Conservation (phyloP, 345 rosid genomes). For the Citrus reticulata region DNA sequence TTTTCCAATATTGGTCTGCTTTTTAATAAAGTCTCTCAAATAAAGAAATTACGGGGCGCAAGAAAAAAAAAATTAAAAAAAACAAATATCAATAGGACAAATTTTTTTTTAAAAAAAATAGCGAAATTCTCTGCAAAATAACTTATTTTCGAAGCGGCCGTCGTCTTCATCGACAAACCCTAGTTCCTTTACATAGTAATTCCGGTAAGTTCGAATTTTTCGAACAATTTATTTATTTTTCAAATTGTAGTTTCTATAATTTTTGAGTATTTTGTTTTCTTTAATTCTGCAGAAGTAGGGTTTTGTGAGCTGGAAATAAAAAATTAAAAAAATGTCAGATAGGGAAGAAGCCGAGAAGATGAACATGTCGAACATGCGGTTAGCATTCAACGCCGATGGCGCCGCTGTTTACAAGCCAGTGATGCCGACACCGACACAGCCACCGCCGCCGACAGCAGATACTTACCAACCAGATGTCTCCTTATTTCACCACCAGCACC, state of each 20-base stretch:
- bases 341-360: constrained; percentile 1
- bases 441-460: background rate
- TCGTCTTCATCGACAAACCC: constrained; percentile 10
- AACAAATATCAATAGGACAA: background rate
- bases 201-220: background rate
- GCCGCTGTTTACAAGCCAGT: constrained; percentile 17
- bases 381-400: constrained; percentile 12
- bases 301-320: background rate
- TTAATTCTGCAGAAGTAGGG: constrained; percentile 3
- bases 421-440: constrained; percentile 2
- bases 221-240: background rate
- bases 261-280: background rate
- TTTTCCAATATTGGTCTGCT: background rate
- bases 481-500: background rate
- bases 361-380: constrained; percentile 13
- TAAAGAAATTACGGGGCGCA: background rate
- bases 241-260: background rate
- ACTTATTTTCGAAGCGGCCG: constrained; percentile 9
- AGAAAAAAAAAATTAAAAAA: background rate
- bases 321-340: background rate
- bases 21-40: background rate
- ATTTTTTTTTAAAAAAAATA: background rate
- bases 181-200: background rate
- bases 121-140: constrained; percentile 5
- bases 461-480: background rate